A percentile compares a stretch with the other conserved stretches of the same genome.
These are phyloP conservation scores for Taphrina flavorubra DNA, from an alignment of 1,139 yeast species.

Conservation along the genomic window DNA sequence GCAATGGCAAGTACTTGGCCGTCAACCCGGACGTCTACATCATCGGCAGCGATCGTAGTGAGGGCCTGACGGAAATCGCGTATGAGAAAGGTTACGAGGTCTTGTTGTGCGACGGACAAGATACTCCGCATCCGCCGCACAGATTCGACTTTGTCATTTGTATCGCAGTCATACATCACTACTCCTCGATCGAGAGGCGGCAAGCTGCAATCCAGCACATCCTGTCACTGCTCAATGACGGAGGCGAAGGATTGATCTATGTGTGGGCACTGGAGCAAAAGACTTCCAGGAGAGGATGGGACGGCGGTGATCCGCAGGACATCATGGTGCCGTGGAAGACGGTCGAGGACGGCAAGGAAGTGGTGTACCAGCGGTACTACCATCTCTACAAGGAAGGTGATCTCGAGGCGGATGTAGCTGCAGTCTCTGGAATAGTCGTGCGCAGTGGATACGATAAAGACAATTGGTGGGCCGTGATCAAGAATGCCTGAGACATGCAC, in stretches of 20 bases:
- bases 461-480: slow-evolving; percentile 78
- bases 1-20: slow-evolving; percentile 88
- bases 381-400: slow-evolving; percentile 87
- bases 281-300: slow-evolving; percentile 81
- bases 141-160: slow-evolving; percentile 88
- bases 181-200: slow-evolving; percentile 81
- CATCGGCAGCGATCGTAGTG: slow-evolving; percentile 77
- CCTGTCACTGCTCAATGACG: slow-evolving; percentile 61
- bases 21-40: slow-evolving; percentile 71
- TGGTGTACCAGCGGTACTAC: slow-evolving; percentile 80
- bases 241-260: slow-evolving; percentile 67
- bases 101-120: slow-evolving; percentile 76
- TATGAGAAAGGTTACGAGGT: slow-evolving; percentile 56
- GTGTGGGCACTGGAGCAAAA: slow-evolving; percentile 98
- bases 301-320: slow-evolving; percentile 89
- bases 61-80: slow-evolving; percentile 78
- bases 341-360: slow-evolving; percentile 49
- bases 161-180: slow-evolving; percentile 95
- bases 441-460: slow-evolving; percentile 87
- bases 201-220: slow-evolving; percentile 73
- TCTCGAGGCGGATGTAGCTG: slow-evolving; percentile 66
- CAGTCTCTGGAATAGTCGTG: slow-evolving; percentile 71
- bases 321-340: slow-evolving; percentile 93
- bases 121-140: slow-evolving; percentile 65
- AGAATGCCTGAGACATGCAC: slow-evolving; percentile 1